Base-by-base conservation (phyloP, 345 rosid genomes). In the Pistacia atlantica region DNA sequence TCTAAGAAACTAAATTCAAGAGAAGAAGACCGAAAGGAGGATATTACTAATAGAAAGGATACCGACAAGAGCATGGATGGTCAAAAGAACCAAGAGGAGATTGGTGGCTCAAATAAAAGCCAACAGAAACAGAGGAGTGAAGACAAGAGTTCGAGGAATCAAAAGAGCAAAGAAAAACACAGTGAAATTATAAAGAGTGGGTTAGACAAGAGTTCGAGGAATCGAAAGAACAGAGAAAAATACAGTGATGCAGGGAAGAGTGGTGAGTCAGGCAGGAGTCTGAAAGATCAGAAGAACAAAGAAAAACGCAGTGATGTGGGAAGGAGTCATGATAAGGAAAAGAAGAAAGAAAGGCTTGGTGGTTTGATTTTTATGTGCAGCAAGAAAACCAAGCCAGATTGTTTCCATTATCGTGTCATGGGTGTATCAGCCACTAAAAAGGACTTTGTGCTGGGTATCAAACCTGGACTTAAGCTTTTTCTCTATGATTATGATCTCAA, bases 321-420 rank as follows among this genome's bases (percentile, higher is more conserved):
- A 45, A 74, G 67, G 78, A 55, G 48, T 1, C 31, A 52, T 60
- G 69, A 67, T 42, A 77, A 74, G 72, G 84, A 76, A 58, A 61
- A 61, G 51, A 63, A 79, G 74, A 81, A 86, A 77, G 89, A 62
- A 67, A 90, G 81, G 67, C 82, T 86, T 28, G 95, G 89, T 79
- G 98, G 99, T 72, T 79, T 96, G 85, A 96, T 96, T 78, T 96
- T 96, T 71, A 91, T 96, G 99, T 94, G 99, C 83, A 96, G 82
- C 82, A 78, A 89, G 62, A 93, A 89, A 82, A 96, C 98, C 58
- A 96, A 93, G 66, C 93, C 97, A 1, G 99, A 96, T 82, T 93
- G 97, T 82, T 90, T 94, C 49, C 88, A 69, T 49, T 94, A 86
- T 73, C 77, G 84, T 79, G 90, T 96, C 71, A 90, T 93, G 97